phyloP scores from a whole-genome alignment of 2,329 filamentous ascomycete genomes.

The Lachnellula willkommii region DNA sequence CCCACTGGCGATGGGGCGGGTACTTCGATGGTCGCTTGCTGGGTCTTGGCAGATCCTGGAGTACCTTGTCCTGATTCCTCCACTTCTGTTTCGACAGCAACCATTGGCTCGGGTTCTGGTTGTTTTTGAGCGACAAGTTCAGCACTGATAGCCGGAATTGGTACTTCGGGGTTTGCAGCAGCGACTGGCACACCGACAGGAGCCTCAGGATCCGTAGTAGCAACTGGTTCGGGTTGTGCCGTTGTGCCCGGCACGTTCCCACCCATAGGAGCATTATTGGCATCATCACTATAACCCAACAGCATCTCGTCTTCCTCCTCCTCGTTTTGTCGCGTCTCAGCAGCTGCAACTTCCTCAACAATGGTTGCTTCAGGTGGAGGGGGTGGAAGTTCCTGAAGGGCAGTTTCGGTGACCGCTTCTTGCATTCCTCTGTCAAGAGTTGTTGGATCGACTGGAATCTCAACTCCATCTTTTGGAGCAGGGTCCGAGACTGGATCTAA shows the following conservation, averaged over 20 bases:
- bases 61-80: background rate
- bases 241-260: background rate
- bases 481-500: constrained; percentile 1
- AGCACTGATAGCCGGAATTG: background rate
- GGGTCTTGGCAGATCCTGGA: background rate
- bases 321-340: constrained; percentile 17
- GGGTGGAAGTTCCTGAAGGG: constrained; percentile 13
- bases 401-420: constrained; percentile 9
- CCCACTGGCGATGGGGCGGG: background rate
- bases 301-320: constrained; percentile 27
- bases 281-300: constrained; percentile 15
- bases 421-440: constrained; percentile 18
- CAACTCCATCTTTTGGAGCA: background rate
- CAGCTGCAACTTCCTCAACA: constrained; percentile 7
- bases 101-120: background rate
- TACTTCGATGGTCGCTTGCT: background rate
- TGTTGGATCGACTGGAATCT: background rate
- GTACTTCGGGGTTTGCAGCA: background rate
- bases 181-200: background rate
- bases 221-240: background rate
- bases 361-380: constrained; percentile 19
- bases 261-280: constrained; percentile 13
- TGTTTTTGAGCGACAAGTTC: background rate
- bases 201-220: background rate
- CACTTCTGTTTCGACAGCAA: background rate